Evolutionary conservation across 2,329 filamentous ascomycete species (phyloP).

Genomic region (Talaromyces atroroseus): DNA sequence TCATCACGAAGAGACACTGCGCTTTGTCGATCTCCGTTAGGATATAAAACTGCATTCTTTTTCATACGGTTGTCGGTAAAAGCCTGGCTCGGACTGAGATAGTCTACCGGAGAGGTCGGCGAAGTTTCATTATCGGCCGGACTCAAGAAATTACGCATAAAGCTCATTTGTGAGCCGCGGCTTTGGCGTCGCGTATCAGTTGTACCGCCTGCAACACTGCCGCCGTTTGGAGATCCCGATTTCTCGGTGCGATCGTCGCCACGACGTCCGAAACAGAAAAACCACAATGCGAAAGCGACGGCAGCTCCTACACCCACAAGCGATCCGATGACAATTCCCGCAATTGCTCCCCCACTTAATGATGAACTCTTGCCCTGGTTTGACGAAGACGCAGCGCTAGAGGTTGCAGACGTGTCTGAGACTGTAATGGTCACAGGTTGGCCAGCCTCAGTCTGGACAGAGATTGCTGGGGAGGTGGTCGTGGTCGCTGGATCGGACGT

Average conservation of each 20-base stretch:
- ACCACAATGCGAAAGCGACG: conserved; percentile 33
- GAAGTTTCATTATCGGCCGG: background rate
- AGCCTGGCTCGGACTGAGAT: conserved; percentile 18
- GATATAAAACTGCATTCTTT: conserved; percentile 36
- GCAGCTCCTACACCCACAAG: conserved; percentile 34
- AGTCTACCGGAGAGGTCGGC: conserved; percentile 11
- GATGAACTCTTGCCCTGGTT: conserved; percentile 20
- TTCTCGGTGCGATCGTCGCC: conserved; percentile 14
- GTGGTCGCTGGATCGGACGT: conserved; percentile 12
- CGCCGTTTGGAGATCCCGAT: conserved; percentile 22
- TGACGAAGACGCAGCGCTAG: conserved; percentile 14
- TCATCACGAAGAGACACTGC: conserved; percentile 44
- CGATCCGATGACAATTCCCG: conserved; percentile 40
- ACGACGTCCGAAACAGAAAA: conserved; percentile 33
- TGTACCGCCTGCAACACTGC: conserved; percentile 14
- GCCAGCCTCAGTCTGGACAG: conserved; percentile 16
- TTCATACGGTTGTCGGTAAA: conserved; percentile 44
- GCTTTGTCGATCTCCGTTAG: conserved; percentile 37
- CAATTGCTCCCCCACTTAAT: conserved; percentile 38
- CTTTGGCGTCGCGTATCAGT: conserved; percentile 27
- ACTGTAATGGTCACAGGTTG: conserved; percentile 21
- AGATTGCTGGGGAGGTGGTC: conserved; percentile 2
- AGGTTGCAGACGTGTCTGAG: conserved; percentile 13
- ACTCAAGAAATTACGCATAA: conserved; percentile 26
- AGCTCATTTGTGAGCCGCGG: conserved; percentile 32